phyloP scores from a whole-genome alignment of 345 rosid species.

The Pelargonium nanum region DNA sequence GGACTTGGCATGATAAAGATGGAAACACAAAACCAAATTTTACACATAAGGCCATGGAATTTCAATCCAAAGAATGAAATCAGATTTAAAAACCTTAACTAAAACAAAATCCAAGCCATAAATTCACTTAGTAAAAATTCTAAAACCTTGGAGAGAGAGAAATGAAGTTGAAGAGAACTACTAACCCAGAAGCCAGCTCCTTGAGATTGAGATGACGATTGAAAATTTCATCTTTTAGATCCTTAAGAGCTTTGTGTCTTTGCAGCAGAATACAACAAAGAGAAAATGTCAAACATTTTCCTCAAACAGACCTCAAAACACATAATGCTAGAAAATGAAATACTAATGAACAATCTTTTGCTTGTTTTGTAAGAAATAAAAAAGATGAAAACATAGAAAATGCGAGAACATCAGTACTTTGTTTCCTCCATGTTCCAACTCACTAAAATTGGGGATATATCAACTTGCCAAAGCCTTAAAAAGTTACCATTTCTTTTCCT shows the following conservation, averaged over 20 bases:
- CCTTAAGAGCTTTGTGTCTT: constrained; percentile 82
- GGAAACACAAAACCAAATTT: too few relatives aligned
- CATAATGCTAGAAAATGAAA: neutral
- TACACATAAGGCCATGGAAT: neutral
- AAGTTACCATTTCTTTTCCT: neutral
- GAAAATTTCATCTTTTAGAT: constrained; percentile 70
- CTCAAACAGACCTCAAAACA: neutral
- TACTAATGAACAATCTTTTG: neutral
- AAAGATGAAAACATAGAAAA: neutral
- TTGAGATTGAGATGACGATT: constrained; percentile 53
- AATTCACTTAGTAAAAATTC: neutral
- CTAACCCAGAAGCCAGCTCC: constrained; percentile 82
- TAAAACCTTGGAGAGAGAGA: neutral
- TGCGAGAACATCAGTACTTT: neutral
- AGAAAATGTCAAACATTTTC: too few relatives aligned
- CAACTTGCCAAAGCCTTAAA: too few relatives aligned
- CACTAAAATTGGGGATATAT: neutral
- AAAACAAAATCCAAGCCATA: neutral
- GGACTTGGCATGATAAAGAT: too few relatives aligned
- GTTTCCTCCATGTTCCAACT: neutral
- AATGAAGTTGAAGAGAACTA: constrained; percentile 6
- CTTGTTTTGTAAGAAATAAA: too few relatives aligned
- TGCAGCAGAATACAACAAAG: constrained; percentile 15
- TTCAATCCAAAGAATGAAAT: neutral
- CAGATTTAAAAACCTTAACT: too few relatives aligned